Evolutionary conservation across 106 monocot species (phyloP).

Genomic region (Xerophyta viscosa): DNA sequence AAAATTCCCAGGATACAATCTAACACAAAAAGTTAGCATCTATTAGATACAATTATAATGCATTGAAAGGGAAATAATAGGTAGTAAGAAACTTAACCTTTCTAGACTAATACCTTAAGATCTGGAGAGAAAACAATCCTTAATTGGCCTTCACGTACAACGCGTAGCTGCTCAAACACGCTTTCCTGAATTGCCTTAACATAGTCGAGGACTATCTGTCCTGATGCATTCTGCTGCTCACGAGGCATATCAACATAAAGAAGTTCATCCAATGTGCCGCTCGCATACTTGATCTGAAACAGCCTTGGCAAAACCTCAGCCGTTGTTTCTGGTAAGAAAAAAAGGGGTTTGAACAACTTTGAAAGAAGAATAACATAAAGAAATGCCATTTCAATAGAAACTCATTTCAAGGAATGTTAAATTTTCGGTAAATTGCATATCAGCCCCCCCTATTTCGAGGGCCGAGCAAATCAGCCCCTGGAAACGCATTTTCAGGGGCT

Average conservation of each 20-base stretch:
- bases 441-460: too few species aligned
- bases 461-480: too few species aligned
- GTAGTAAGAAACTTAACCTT: not conserved
- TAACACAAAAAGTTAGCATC: conserved; percentile 5
- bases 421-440: too few species aligned
- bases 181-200: conserved; percentile 97
- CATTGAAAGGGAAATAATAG: not conserved
- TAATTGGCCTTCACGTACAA: conserved; percentile 91
- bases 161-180: conserved; percentile 93
- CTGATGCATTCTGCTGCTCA: conserved; percentile 76
- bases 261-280: conserved; percentile 95
- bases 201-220: conserved; percentile 97
- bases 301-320: conserved; percentile 91
- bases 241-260: conserved; percentile 99
- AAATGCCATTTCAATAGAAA: not conserved
- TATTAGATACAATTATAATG: not conserved
- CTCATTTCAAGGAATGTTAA: too few species aligned
- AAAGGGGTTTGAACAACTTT: not conserved
- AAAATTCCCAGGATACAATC: conserved; percentile 98
- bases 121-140: conserved; percentile 85
- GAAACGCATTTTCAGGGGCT: too few species aligned
- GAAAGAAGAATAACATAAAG: not conserved
- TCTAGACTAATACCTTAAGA: conserved; percentile 64
- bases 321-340: conserved; percentile 65
- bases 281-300: conserved; percentile 94